Evolutionary conservation across 352 stramenopile genomes (phyloP).

Genomic region (Phytophthora citricola): DNA sequence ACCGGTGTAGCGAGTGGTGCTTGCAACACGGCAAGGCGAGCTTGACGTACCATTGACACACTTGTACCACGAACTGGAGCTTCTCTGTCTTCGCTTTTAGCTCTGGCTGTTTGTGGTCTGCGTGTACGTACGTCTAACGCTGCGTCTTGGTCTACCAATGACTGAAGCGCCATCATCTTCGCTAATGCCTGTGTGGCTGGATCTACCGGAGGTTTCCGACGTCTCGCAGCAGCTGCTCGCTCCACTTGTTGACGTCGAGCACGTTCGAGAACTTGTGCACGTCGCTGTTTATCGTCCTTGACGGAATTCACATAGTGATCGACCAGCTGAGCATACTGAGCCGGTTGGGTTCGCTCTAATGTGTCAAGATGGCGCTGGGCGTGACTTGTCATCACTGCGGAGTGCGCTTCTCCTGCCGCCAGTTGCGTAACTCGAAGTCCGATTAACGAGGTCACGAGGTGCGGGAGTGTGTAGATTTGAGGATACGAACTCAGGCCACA

Average conservation of each 20-base stretch:
- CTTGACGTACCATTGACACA: constrained; percentile 55
- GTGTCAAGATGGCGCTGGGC: constrained; percentile 51
- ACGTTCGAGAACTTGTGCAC: constrained; percentile 38
- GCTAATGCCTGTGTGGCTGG: constrained; percentile 28
- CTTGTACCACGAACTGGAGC: constrained; percentile 47
- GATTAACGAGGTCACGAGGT: constrained; percentile 67
- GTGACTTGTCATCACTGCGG: constrained; percentile 51
- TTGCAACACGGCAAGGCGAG: constrained; percentile 50
- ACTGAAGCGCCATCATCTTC: constrained; percentile 38
- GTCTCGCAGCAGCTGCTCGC: constrained; percentile 37
- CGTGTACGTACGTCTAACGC: constrained; percentile 6
- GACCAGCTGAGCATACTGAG: constrained; percentile 48
- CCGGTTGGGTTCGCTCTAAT: constrained; percentile 53
- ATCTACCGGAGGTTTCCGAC: constrained; percentile 47
- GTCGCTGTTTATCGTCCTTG: constrained; percentile 47
- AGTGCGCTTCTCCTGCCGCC: constrained; percentile 56
- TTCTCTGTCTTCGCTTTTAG: not conserved
- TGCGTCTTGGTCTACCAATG: constrained; percentile 34
- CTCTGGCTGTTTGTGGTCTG: constrained; percentile 26
- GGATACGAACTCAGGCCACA: constrained; percentile 71
- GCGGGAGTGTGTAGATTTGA: constrained; percentile 79
- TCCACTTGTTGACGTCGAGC: constrained; percentile 36
- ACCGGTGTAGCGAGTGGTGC: constrained; percentile 10
- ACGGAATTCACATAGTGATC: constrained; percentile 48
- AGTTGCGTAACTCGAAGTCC: constrained; percentile 65